Evolutionary conservation across 495 filamentous ascomycete species (phyloP).

Genomic region (Hypoxylon subgilvum): DNA sequence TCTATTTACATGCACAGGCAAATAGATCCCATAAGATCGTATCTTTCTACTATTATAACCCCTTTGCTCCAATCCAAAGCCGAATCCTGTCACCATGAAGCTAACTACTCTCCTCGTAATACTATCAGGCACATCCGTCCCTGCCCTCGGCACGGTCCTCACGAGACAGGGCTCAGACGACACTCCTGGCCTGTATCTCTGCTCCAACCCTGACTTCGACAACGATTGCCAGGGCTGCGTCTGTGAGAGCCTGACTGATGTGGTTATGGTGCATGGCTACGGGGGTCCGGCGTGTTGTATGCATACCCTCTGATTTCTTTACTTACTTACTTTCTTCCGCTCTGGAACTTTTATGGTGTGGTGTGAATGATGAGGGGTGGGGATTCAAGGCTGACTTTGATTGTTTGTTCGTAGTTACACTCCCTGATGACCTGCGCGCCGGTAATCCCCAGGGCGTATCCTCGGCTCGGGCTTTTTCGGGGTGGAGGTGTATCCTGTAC

Average conservation of each 20-base stretch:
- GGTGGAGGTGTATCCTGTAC: constrained; percentile 31
- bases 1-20: too few species aligned
- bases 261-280: constrained; percentile 14
- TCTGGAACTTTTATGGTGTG: neutral
- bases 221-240: constrained; percentile 28
- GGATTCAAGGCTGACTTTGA: neutral
- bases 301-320: neutral
- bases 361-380: too few species aligned
- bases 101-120: constrained; percentile 1
- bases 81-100: constrained; percentile 16
- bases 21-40: too few species aligned
- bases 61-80: too few species aligned
- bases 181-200: constrained; percentile 25
- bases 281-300: constrained; percentile 35
- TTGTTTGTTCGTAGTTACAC: neutral
- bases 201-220: constrained; percentile 34
- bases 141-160: neutral
- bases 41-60: too few species aligned
- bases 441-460: constrained; percentile 30
- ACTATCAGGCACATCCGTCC: neutral
- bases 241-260: constrained; percentile 18
- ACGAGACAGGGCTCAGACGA: constrained; percentile 22
- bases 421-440: constrained; percentile 27
- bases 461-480: constrained; percentile 22
- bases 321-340: too few species aligned